phyloP scores from a whole-genome alignment of 2,329 filamentous ascomycete genomes.

The Byssoonygena ceratinophila region DNA sequence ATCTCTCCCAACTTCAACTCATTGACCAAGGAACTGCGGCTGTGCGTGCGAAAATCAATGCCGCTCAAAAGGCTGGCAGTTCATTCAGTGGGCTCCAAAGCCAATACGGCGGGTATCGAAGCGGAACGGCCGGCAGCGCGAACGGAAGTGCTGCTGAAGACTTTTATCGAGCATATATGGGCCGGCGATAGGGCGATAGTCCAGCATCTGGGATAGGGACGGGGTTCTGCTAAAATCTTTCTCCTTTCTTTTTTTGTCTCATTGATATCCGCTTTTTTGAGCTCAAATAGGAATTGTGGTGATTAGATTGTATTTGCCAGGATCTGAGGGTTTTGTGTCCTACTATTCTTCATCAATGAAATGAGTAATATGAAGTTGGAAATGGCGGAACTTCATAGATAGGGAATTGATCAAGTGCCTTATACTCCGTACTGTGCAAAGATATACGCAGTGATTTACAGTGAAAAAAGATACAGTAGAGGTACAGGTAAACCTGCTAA shows the following conservation, averaged over 20 bases:
- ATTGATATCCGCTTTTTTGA: background rate
- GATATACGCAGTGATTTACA: too few relatives aligned
- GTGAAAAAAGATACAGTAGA: too few relatives aligned
- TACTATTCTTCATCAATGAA: background rate
- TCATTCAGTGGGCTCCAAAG: slow-evolving; percentile 38
- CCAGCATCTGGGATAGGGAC: slow-evolving; percentile 18
- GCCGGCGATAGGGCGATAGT: slow-evolving; percentile 46
- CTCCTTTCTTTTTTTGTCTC: slow-evolving; percentile 2
- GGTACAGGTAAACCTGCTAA: too few relatives aligned
- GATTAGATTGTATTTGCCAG: background rate
- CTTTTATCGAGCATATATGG: slow-evolving; percentile 83
- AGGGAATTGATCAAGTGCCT: too few relatives aligned
- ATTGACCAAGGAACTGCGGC: slow-evolving; percentile 78
- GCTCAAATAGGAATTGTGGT: background rate
- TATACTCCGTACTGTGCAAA: too few relatives aligned
- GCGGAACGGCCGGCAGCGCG: slow-evolving; percentile 20
- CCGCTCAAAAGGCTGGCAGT: slow-evolving; percentile 69
- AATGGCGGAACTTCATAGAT: too few relatives aligned
- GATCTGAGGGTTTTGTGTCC: background rate
- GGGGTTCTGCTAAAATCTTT: background rate
- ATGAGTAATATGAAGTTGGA: too few relatives aligned
- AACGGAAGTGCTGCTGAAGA: slow-evolving; percentile 60
- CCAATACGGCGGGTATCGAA: slow-evolving; percentile 26
- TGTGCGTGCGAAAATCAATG: slow-evolving; percentile 69
- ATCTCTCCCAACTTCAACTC: slow-evolving; percentile 82